A percentile compares a stretch with the other conserved stretches of the same genome.
These are phyloP conservation scores for Ogataea degrootiae DNA, from an alignment of 805 yeast genomes.

Conservation along the genomic window DNA sequence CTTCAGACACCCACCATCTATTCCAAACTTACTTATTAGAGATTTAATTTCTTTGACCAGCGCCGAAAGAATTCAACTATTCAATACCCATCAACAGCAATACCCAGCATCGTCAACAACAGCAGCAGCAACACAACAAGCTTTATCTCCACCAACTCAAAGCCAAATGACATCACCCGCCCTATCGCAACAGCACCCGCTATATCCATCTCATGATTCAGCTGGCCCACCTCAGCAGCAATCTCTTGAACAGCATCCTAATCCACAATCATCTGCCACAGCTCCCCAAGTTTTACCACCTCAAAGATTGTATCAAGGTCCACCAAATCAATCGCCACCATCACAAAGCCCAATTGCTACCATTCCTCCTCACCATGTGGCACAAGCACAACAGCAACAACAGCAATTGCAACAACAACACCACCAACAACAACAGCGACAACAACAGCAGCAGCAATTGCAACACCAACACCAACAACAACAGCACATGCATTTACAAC, in stretches of 20 bases:
- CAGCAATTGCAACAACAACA: not conserved
- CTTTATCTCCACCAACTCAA: not conserved
- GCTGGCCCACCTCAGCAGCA: not conserved
- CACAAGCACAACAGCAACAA: not conserved
- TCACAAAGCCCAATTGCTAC: too few species aligned
- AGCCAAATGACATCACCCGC: not conserved
- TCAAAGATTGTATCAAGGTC: not conserved
- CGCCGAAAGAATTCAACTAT: slow-evolving; percentile 34
- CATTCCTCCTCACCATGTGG: not conserved
- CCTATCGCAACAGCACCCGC: not conserved
- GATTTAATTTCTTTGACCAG: slow-evolving; percentile 41
- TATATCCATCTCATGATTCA: not conserved
- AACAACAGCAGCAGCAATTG: not conserved
- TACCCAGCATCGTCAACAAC: not conserved
- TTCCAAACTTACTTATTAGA: slow-evolving; percentile 38
- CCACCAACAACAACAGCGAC: not conserved
- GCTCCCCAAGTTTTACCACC: not conserved
- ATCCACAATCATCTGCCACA: not conserved
- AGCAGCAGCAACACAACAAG: not conserved
- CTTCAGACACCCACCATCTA: slow-evolving; percentile 42
- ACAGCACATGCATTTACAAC: not conserved
- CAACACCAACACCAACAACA: not conserved
- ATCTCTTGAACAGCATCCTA: not conserved
- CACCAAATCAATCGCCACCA: too few species aligned
- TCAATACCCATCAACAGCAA: not conserved